These are phyloP conservation scores for Cyanidioschyzon merolae DNA, from an alignment of 23 red algal species.

Conservation along the genomic window DNA sequence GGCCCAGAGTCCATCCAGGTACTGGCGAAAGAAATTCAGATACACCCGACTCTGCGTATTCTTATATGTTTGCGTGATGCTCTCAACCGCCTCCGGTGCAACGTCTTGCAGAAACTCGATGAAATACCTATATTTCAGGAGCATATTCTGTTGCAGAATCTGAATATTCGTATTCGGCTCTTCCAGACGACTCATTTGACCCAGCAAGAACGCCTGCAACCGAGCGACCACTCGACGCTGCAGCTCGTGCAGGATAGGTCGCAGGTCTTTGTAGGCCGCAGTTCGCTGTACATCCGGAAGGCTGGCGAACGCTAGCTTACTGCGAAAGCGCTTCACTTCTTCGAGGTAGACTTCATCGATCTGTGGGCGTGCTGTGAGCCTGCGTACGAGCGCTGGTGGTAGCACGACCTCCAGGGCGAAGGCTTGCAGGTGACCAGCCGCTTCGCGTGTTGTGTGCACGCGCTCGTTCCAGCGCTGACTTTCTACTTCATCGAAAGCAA, in stretches of 20 bases:
- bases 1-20: conserved; percentile 42
- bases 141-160: conserved; percentile 88
- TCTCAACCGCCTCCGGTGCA: conserved; percentile 33
- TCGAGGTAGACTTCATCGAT: conserved; percentile 10
- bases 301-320: conserved; percentile 51
- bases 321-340: conserved; percentile 36
- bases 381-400: neutral
- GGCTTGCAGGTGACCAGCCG: neutral
- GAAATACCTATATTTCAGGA: conserved; percentile 53
- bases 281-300: conserved; percentile 48
- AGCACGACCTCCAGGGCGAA: neutral
- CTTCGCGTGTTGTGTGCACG: neutral
- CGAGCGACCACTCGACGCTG: conserved; percentile 39
- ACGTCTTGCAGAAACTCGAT: conserved; percentile 72
- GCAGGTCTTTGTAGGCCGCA: conserved; percentile 45
- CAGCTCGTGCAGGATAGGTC: conserved; percentile 31
- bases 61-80: conserved; percentile 48
- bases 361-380: neutral
- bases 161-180: conserved; percentile 94
- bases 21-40: conserved; percentile 60
- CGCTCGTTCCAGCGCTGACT: neutral
- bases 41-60: conserved; percentile 47
- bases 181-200: conserved; percentile 53
- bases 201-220: conserved; percentile 43
- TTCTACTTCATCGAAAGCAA: neutral